Percentiles rank a stretch among this genome's conserved stretches.
phyloP scores from a whole-genome alignment of 371 early-diverging fungal species.

The Coemansia sp. region DNA sequence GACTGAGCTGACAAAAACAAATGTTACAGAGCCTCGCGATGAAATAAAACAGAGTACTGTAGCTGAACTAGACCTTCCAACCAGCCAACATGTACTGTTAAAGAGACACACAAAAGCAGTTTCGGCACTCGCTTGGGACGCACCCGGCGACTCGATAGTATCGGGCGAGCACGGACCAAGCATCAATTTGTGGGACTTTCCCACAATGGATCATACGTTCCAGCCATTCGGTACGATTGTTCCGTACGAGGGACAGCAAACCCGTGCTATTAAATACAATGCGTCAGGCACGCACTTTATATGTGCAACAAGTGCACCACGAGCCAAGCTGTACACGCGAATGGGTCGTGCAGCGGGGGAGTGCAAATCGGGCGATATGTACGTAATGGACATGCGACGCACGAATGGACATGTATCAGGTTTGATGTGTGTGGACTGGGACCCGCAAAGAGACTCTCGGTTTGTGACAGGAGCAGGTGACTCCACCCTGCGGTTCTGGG shows the following conservation, averaged over 20 bases:
- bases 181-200: conserved; percentile 89
- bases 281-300: conserved; percentile 75
- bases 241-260: conserved; percentile 81
- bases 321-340: conserved; percentile 74
- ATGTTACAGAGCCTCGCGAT: no score
- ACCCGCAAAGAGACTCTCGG: conserved; percentile 64
- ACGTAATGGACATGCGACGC: conserved; percentile 81
- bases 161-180: conserved; percentile 81
- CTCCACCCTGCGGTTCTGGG: conserved; percentile 85
- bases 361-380: conserved; percentile 89
- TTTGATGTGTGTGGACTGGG: conserved; percentile 79
- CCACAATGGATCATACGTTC: conserved; percentile 77
- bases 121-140: conserved; percentile 79
- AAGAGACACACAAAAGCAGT: conserved; percentile 57
- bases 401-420: conserved; percentile 89
- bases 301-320: conserved; percentile 72
- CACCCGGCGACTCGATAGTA: conserved; percentile 75
- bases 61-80: conserved; percentile 8
- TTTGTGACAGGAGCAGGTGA: conserved; percentile 85
- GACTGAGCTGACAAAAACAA: neutral
- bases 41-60: no score
- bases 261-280: conserved; percentile 80
- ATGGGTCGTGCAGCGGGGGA: conserved; percentile 74
- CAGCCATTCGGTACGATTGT: conserved; percentile 78
- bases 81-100: conserved; percentile 14